Evolutionary conservation across 108 stramenopile genomes (phyloP), one percentile per base, ranked within the genome.

Genomic region (Schizochytrium sp.): DNA sequence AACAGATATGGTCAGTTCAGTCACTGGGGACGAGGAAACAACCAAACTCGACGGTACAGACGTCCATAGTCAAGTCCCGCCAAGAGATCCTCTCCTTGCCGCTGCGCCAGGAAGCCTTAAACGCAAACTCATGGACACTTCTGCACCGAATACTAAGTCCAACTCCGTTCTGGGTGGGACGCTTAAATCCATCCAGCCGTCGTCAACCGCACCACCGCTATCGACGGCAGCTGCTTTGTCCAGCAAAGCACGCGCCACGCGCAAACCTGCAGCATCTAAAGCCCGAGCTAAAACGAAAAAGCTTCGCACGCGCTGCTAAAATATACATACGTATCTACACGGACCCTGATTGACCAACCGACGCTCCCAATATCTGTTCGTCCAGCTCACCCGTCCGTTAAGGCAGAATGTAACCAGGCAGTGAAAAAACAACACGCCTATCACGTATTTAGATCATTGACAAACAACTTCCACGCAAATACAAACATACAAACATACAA

Each of bases 291-390:
- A 28, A 28, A 28, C 28, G 28, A 69, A 69, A 15, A 69, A 69
- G 64, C 64, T 69, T 69, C 64, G 64, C 64, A 69, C 64, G 12
- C 64, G 64, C 28, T 69, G 64, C 64, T 69, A 69, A 15, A 12
- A 44, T 15, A 44, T 44, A 60, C 17, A 60, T n/a, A 60, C 28
- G 28, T 28, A 28, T 28, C 28, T 28, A 28, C 28, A 28, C 28
- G 28, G 28, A 28, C 28, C 28, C 28, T 28, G 28, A 28, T 28
- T 28, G 28, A 28, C 28, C 28, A 28, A 28, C 28, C 28, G 28
- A 28, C 28, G 28, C 28, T 28, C 28, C 28, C 28, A 28, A 28
- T 28, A 28, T 28, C 28, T 28, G 28, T 28, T 28, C 28, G 28
- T 28, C 28, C 28, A 28, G 28, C 28, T 28, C 28, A 28, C 28